phyloP scores from a whole-genome alignment of 495 filamentous ascomycete genomes.

The Venustampulla echinocandica region DNA sequence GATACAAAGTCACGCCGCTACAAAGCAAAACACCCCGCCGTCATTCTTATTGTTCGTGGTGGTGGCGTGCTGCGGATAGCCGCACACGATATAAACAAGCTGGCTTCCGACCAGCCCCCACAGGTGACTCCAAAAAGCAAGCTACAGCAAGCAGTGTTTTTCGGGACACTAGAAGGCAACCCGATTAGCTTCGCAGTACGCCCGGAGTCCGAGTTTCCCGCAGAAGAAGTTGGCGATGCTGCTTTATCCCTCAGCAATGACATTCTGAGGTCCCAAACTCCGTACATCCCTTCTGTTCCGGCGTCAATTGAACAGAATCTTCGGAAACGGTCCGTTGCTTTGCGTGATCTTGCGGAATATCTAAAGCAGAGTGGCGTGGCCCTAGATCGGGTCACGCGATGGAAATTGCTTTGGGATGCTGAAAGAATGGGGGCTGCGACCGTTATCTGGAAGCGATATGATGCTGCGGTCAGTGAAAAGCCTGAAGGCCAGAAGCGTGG shows the following conservation, averaged over 20 bases:
- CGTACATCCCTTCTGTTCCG: constrained; percentile 59
- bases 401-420: constrained; percentile 79
- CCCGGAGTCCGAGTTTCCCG: constrained; percentile 51
- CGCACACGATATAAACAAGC: constrained; percentile 42
- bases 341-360: constrained; percentile 62
- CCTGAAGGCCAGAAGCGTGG: constrained; percentile 39
- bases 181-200: constrained; percentile 67
- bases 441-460: constrained; percentile 70
- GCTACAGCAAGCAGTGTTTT: constrained; percentile 91
- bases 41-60: constrained; percentile 65
- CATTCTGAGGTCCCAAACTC: constrained; percentile 65
- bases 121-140: constrained; percentile 73
- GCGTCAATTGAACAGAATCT: constrained; percentile 77
- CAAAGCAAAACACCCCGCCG: constrained; percentile 52
- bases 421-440: constrained; percentile 84
- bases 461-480: constrained; percentile 42
- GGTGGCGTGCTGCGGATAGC: constrained; percentile 73
- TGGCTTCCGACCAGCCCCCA: constrained; percentile 38
- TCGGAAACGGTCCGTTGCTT: constrained; percentile 53
- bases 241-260: constrained; percentile 72
- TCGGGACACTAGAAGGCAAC: constrained; percentile 68
- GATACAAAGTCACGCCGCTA: constrained; percentile 38
- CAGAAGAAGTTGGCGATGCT: constrained; percentile 65
- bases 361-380: constrained; percentile 44
- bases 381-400: constrained; percentile 56